These are phyloP conservation scores for Trypanosoma boissoni DNA, from an alignment of 208 protist species.

Conservation along the genomic window DNA sequence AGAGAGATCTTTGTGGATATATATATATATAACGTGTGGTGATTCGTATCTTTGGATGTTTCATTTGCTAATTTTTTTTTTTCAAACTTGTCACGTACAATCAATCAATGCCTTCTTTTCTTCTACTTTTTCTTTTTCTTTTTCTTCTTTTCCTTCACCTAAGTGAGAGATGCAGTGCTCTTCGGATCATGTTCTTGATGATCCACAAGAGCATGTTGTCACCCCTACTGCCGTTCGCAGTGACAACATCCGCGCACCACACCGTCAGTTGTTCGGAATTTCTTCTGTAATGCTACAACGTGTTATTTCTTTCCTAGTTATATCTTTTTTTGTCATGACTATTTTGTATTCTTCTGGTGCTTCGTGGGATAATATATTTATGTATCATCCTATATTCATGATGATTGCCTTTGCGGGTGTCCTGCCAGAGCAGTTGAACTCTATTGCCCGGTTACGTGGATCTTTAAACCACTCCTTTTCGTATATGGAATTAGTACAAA, in stretches of 20 bases:
- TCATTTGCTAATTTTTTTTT: constrained; percentile 6
- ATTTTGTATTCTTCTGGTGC: not conserved
- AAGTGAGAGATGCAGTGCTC: not conserved
- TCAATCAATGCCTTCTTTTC: constrained; percentile 1
- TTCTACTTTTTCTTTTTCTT: constrained; percentile 7
- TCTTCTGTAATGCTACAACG: constrained; percentile 3
- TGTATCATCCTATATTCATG: constrained; percentile 63
- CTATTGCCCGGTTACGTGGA: constrained; percentile 26
- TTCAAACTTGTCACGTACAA: not conserved
- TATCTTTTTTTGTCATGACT: constrained; percentile 8
- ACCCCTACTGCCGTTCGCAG: no score
- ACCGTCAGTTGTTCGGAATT: not conserved
- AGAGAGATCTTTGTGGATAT: no score
- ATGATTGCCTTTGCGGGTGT: constrained; percentile 38
- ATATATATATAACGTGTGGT: no score
- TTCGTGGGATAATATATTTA: constrained; percentile 26
- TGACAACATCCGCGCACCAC: no score
- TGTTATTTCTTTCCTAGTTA: not conserved
- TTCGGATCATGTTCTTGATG: not conserved
- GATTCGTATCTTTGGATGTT: no score
- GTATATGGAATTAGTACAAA: constrained; percentile 24
- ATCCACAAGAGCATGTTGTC: no score
- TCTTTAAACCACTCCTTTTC: not conserved
- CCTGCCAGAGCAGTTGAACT: constrained; percentile 44
- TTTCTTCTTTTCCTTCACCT: constrained; percentile 13